A percentile compares a stretch with the other conserved stretches of the same genome.
Evolutionary conservation across 2,329 filamentous ascomycete species (phyloP).

Genomic region (Hymenoscyphus infarciens): DNA sequence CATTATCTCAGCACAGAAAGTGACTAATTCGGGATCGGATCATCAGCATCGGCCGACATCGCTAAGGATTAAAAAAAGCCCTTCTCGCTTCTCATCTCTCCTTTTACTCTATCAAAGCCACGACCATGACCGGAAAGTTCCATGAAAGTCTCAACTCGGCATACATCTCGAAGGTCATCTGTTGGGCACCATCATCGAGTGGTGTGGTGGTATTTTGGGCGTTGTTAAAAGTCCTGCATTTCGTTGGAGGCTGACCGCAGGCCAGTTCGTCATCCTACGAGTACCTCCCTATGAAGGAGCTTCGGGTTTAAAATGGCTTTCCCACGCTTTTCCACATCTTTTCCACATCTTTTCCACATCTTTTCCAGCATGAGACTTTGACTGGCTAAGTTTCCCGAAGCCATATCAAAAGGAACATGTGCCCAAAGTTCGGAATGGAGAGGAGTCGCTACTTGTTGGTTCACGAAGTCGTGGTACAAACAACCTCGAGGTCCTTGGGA

Average conservation of each 20-base stretch:
- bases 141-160: not conserved
- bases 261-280: not conserved
- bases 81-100: not conserved
- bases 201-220: not conserved
- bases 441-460: not conserved
- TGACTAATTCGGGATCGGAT: not conserved
- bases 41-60: slow-evolving; percentile 2
- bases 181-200: not conserved
- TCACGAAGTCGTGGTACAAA: not conserved
- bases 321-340: not conserved
- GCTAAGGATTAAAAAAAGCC: not conserved
- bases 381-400: not conserved
- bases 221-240: not conserved
- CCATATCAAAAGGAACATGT: not conserved
- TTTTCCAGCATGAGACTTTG: not conserved
- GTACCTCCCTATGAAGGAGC: not conserved
- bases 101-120: not conserved
- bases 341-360: not conserved
- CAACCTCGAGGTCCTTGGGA: not conserved
- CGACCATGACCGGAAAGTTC: not conserved
- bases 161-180: not conserved
- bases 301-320: not conserved
- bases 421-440: not conserved
- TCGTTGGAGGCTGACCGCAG: not conserved
- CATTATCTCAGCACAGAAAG: not conserved